Percentiles rank a stretch among this genome's conserved stretches.
Conservation (phyloP, 257 asterid genomes). For the Fraxinus anomala region DNA sequence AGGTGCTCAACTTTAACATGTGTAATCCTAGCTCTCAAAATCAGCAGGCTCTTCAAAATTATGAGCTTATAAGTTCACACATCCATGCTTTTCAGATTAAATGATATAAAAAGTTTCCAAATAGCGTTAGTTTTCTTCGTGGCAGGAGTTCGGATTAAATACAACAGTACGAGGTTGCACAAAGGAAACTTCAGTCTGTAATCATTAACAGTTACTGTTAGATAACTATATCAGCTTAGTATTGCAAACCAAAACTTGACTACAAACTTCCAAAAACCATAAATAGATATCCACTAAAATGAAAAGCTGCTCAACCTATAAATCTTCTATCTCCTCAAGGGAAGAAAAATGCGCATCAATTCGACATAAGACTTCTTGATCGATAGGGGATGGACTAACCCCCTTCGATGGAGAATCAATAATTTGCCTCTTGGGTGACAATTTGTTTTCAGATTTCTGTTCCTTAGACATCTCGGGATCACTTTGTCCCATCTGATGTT, state of each 20-base stretch:
- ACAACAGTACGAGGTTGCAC: not conserved
- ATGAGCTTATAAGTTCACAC: no score
- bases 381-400: conserved; percentile 46
- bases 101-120: no score
- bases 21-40: no score
- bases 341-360: conserved; percentile 62
- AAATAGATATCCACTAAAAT: conserved; percentile 11
- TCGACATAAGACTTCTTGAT: conserved; percentile 50
- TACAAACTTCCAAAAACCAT: not conserved
- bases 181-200: not conserved
- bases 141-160: not conserved
- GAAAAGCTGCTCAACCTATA: conserved; percentile 37
- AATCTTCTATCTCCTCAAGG: conserved; percentile 61
- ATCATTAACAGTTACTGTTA: not conserved
- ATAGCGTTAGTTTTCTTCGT: no score
- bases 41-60: no score
- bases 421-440: conserved; percentile 19
- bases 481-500: conserved; percentile 31
- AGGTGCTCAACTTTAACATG: no score
- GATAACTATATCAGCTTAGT: not conserved
- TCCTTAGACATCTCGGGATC: conserved; percentile 25
- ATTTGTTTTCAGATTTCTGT: conserved; percentile 27
- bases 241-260: not conserved
- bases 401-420: conserved; percentile 50
- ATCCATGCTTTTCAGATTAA: no score